Evolutionary conservation across 768 basidiomycete genomes (phyloP).

Genomic region (Asterophora parasitica): DNA sequence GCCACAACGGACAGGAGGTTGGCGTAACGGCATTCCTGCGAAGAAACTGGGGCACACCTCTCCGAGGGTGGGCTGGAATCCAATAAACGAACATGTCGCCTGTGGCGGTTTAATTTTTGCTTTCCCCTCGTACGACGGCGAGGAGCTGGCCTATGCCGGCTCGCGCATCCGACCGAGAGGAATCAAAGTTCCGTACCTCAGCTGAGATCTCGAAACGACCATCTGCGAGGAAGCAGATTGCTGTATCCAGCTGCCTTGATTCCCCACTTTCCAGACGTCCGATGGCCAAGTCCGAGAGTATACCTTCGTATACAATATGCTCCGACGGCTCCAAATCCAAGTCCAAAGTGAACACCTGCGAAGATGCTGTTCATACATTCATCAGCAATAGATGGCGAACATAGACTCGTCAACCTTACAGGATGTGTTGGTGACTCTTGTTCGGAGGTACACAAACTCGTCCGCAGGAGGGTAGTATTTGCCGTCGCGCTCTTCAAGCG

Average conservation of each 20-base stretch:
- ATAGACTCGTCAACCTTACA: conserved; percentile 38
- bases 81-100: background rate
- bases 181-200: conserved; percentile 34
- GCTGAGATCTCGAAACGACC: conserved; percentile 58
- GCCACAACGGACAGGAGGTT: no score
- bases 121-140: conserved; percentile 27
- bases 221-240: conserved; percentile 68
- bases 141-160: conserved; percentile 39
- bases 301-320: conserved; percentile 68
- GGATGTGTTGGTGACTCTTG: conserved; percentile 58
- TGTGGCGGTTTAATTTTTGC: conserved; percentile 4
- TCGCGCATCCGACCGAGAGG: conserved; percentile 19
- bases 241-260: conserved; percentile 44
- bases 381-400: background rate
- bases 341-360: conserved; percentile 50
- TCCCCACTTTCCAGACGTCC: conserved; percentile 58
- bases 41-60: no score
- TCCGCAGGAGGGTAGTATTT: conserved; percentile 51
- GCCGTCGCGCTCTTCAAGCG: conserved; percentile 28
- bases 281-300: conserved; percentile 53
- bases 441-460: conserved; percentile 59
- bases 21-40: no score
- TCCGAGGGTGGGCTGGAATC: no score
- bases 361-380: conserved; percentile 35
- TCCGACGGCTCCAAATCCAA: conserved; percentile 54